Conservation (phyloP, 495 filamentous ascomycete genomes). For the Tuber melanosporum region DNA sequence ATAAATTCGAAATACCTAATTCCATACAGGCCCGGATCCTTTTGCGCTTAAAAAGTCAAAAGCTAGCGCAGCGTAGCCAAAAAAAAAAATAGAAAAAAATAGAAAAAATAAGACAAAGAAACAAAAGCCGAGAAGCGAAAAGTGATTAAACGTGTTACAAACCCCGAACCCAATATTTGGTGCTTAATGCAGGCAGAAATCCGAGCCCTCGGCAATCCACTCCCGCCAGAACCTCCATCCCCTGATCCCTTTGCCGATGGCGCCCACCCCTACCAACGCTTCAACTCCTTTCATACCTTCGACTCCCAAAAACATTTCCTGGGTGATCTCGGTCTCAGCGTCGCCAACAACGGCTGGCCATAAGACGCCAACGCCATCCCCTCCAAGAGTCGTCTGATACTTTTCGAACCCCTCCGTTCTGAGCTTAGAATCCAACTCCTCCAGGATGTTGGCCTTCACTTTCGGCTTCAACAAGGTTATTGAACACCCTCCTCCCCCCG, state of each 20-base stretch:
- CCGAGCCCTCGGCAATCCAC: constrained; percentile 27
- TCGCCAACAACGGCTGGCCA: constrained; percentile 73
- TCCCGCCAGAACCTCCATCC: constrained; percentile 93
- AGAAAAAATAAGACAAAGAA: constrained; percentile 7
- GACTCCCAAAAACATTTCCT: constrained; percentile 81
- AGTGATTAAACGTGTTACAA: background rate
- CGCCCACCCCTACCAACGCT: constrained; percentile 60
- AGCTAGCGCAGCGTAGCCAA: constrained; percentile 9
- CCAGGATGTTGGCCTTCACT: constrained; percentile 44
- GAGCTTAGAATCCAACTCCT: constrained; percentile 59
- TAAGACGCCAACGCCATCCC: constrained; percentile 85
- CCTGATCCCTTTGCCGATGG: constrained; percentile 57
- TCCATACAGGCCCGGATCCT: background rate
- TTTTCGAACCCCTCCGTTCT: constrained; percentile 69
- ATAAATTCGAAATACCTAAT: background rate
- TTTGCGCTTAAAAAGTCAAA: background rate
- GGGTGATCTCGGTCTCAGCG: constrained; percentile 72
- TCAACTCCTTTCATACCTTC: constrained; percentile 76
- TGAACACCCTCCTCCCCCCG: constrained; percentile 88
- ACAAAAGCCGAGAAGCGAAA: background rate
- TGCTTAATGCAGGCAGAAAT: constrained; percentile 28
- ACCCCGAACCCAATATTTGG: constrained; percentile 19
- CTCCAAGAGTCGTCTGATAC: constrained; percentile 82
- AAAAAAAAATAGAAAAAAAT: background rate
- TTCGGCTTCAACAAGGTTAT: constrained; percentile 79